phyloP scores from a whole-genome alignment of 2,329 filamentous ascomycete genomes.

The Beauveria bassiana region DNA sequence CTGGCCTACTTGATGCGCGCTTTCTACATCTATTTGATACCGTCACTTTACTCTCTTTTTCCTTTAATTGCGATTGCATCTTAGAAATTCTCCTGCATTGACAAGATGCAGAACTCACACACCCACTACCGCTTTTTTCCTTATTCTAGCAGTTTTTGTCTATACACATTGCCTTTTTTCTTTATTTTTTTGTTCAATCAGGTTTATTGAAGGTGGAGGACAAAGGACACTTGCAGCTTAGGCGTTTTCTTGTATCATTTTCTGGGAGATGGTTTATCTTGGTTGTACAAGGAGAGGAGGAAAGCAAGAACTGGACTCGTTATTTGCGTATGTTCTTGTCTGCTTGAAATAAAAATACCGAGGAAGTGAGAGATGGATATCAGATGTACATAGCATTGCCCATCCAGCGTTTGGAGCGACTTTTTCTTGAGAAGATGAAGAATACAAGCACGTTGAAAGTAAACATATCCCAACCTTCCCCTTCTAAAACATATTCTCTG shows the following conservation, averaged over 20 bases:
- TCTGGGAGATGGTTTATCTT: not conserved
- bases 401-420: not conserved
- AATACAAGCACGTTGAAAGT: conserved; percentile 2
- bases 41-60: not conserved
- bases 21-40: not conserved
- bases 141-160: not conserved
- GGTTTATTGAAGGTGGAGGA: not conserved
- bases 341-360: not conserved
- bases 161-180: not conserved
- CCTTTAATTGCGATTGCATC: conserved; percentile 6
- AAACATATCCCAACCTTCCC: not conserved
- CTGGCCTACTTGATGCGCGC: not conserved
- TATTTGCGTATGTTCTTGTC: not conserved
- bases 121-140: not conserved
- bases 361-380: conserved; percentile 5
- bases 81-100: conserved; percentile 3
- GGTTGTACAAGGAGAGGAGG: not conserved
- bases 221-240: too few relatives aligned
- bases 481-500: too few relatives aligned
- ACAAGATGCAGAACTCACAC: not conserved
- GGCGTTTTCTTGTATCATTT: conserved; percentile 3
- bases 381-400: conserved; percentile 11
- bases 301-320: not conserved
- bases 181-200: not conserved
- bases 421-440: conserved; percentile 3